These are phyloP conservation scores for Fomitopsis betulina DNA, from an alignment of 1,284 basidiomycete genomes.

Conservation along the genomic window DNA sequence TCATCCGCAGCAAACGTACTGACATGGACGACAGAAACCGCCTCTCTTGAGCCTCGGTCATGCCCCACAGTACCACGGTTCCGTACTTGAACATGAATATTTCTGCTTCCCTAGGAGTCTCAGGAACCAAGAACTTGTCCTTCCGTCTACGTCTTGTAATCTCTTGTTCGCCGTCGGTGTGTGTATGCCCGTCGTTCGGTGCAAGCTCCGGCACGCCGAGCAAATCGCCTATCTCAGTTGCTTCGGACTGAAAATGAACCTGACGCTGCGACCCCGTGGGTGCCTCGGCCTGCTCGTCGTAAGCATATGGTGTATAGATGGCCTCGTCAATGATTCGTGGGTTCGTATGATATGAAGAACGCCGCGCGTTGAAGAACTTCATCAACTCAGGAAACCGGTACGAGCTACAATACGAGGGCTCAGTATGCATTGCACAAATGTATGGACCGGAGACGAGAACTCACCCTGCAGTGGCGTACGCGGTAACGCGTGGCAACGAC, in stretches of 20 bases:
- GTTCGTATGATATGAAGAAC: conserved; percentile 79
- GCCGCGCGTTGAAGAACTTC: conserved; percentile 84
- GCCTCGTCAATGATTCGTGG: conserved; percentile 78
- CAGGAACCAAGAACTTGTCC: conserved; percentile 52
- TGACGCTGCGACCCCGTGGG: conserved; percentile 18
- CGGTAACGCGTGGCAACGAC: conserved; percentile 90
- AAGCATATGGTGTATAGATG: conserved; percentile 81
- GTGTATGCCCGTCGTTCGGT: conserved; percentile 16
- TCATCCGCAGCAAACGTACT: conserved; percentile 28
- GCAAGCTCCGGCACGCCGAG: conserved; percentile 69
- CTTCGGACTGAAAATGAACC: conserved; percentile 26
- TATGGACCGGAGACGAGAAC: conserved; percentile 17
- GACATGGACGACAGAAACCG: conserved; percentile 85
- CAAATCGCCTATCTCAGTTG: conserved; percentile 52
- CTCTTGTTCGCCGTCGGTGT: conserved; percentile 24
- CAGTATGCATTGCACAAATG: not conserved
- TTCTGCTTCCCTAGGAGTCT: conserved; percentile 71
- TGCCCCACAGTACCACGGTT: conserved; percentile 94
- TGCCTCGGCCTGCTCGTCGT: conserved; percentile 42
- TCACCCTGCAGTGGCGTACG: conserved; percentile 91
- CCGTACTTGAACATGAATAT: conserved; percentile 95
- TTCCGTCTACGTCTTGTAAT: conserved; percentile 37
- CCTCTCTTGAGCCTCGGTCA: conserved; percentile 90
- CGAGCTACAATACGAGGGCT: conserved; percentile 40
- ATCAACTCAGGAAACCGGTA: conserved; percentile 86